Evolutionary conservation across 2,329 filamentous ascomycete species (phyloP), one percentile per base, ranked within the genome.

Genomic region (Penicillium verrucosum): DNA sequence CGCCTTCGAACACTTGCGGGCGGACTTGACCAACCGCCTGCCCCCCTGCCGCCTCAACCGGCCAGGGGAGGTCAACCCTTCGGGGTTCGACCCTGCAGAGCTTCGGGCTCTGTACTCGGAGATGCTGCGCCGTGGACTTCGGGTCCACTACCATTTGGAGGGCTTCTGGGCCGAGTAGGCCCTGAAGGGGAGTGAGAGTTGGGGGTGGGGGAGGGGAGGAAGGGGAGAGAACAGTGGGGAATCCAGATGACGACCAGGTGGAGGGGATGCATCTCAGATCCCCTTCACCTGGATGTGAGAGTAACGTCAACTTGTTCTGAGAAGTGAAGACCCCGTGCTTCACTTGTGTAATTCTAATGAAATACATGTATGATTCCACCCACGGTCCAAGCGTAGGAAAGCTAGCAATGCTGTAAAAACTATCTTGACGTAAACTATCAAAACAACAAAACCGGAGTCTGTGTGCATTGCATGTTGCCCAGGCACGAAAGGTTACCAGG

Each of bases 1-100:
- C 27, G 85, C 82, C 0, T 85, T 88, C 56, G 75, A 76, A 43
- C 71, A 77, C 38, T 64, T 79, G 32, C 66, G 66, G 14, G 63
- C 64, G 11, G 68, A 69, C 25, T 18, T 60, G 27, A 52, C 41
- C 18, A 23, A 34, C 18, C 40, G 34, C 16, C 54, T 56, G 18
- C 41, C 54, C 21, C 18, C 23, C 37, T 63, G 12, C 23, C 51
- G 16, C 51, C 52, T 7, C 27, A 25, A 12, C 12, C 56, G 42
- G 3, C 9, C 34, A 9, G 18, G 32, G 1, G 27, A 37, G 58
- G 47, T 18, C 52, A 66, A 30, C 25, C 6, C 41, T 11, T 21
- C 36, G 10, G 62, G 68, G 50, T 70, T 85, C 65, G 65, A 56
- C 1, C 73, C 75, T 18, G 75, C 74, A 29, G 83, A 87, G 53